Conservation (phyloP, 768 basidiomycete species). For the Cyclocybe aegerita region DNA sequence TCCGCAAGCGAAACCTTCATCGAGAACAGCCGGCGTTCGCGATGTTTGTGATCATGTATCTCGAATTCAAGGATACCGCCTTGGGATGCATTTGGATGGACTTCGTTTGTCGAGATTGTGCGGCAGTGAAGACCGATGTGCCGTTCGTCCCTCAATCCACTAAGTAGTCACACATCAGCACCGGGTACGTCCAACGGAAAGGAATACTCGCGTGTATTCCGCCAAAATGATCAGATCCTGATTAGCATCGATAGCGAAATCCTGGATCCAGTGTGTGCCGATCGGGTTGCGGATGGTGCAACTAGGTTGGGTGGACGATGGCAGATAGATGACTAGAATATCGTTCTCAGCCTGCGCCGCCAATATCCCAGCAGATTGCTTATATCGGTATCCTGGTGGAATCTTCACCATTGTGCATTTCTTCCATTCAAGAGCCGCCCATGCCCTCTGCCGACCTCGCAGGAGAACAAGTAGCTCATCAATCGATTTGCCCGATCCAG, state of each 20-base stretch:
- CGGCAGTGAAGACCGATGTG: constrained; percentile 4
- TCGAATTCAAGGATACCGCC: background rate
- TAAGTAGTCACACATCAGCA: background rate
- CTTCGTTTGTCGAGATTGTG: constrained; percentile 3
- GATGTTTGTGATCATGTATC: background rate
- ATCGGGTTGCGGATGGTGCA: background rate
- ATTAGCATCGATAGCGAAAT: constrained; percentile 5
- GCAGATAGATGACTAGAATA: background rate
- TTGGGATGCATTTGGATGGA: background rate
- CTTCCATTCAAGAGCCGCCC: constrained; percentile 1
- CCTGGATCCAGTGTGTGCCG: background rate
- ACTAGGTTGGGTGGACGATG: background rate
- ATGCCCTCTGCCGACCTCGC: background rate
- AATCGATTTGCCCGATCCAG: background rate
- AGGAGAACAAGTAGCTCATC: background rate
- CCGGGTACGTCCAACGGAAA: background rate
- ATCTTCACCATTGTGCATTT: background rate
- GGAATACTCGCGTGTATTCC: background rate
- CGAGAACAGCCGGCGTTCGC: background rate
- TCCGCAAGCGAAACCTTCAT: constrained; percentile 1
- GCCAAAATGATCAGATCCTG: constrained; percentile 5
- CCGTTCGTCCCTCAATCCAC: background rate
- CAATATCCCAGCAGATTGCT: constrained; percentile 2
- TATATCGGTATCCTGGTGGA: background rate
- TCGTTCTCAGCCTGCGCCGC: background rate